Base-by-base conservation (phyloP, 2,329 filamentous ascomycete species). In the Pseudogymnoascus sp. region DNA sequence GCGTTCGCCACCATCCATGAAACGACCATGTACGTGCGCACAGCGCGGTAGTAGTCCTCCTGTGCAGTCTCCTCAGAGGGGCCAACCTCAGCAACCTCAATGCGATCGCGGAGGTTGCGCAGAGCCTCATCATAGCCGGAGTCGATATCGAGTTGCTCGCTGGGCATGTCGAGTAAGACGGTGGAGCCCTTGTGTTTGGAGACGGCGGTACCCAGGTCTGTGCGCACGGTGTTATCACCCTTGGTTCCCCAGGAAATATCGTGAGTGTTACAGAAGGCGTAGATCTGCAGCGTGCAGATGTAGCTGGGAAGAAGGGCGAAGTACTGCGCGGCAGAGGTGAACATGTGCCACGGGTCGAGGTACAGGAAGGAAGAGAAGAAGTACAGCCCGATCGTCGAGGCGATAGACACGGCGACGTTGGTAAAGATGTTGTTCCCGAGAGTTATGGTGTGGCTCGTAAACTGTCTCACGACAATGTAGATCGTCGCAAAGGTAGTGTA, bases 241-340 rank as follows among this genome's bases (percentile, higher is more conserved):
- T 99, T 99, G 50, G 94, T 99, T 47, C 94, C 94, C 94, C 94
- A 99, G 0, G 92, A 96, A 18, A 99, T 91, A 73, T 99, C 94
- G 82, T 99, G 94, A 0, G 93, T 96, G 77, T 99, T 99, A 79
- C 94, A 97, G 75, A 99, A 99, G 43, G 94, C 94, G 76, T 99
- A 99, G 18, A 97, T 91, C 74, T 99, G 94, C 2, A 99, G 81
- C 0, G 91, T 97, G 78, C 94, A 97, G 75, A 99, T 96, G 78
- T 97, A 99, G 38, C 82, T 87, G 0, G 94, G 94, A 35, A 99
- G 80, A 25, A 99, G 85, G 54, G 92, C 82, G 73, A 99, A 97
- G 79, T 99, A 99, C 73, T 97, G 92, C 0, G 81, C 84, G 0
- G 90, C 86, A 0, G 88, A 93, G 11, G 94, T 99, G 76, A 99